Evolutionary conservation across 2,329 filamentous ascomycete genomes (phyloP).

Genomic region (Nigrograna mackinnonii): DNA sequence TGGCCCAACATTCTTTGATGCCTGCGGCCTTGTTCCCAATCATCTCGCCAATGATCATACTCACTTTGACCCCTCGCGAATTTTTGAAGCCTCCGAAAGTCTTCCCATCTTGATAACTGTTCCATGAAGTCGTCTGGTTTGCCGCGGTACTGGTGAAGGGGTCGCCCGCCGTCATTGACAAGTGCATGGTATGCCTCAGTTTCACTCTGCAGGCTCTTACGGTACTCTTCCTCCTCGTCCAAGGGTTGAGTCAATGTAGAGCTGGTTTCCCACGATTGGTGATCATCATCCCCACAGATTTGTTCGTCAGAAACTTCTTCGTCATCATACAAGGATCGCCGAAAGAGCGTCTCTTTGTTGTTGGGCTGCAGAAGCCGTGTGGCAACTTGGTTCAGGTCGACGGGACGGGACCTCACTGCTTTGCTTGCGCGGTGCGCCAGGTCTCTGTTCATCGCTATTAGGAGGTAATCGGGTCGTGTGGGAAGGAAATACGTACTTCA

Average conservation of each 20-base stretch:
- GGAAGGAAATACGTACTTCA: neutral
- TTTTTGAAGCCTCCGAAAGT: conserved; percentile 25
- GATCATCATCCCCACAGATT: neutral
- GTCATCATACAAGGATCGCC: no score
- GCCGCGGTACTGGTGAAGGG: conserved; percentile 8
- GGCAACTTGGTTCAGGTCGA: conserved; percentile 8
- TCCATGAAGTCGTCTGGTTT: conserved; percentile 20
- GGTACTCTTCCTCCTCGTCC: conserved; percentile 4
- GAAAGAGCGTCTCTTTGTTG: no score
- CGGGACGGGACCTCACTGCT: neutral
- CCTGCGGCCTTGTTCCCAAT: conserved; percentile 1
- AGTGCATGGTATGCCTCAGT: conserved; percentile 29
- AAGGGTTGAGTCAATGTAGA: conserved; percentile 1
- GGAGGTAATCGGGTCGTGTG: neutral
- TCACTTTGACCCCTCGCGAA: conserved; percentile 18
- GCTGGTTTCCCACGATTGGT: neutral
- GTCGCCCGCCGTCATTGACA: conserved; percentile 34
- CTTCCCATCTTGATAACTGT: conserved; percentile 30
- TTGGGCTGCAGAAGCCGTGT: conserved; percentile 8
- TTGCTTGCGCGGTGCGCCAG: neutral
- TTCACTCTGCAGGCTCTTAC: conserved; percentile 6
- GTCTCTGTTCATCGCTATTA: neutral
- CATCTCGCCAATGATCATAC: conserved; percentile 7
- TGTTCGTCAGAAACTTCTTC: no score
- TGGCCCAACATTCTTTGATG: neutral